Percentiles rank a stretch among this genome's conserved stretches.
Evolutionary conservation across 345 rosid species (phyloP).

Genomic region (Camelina laxa): DNA sequence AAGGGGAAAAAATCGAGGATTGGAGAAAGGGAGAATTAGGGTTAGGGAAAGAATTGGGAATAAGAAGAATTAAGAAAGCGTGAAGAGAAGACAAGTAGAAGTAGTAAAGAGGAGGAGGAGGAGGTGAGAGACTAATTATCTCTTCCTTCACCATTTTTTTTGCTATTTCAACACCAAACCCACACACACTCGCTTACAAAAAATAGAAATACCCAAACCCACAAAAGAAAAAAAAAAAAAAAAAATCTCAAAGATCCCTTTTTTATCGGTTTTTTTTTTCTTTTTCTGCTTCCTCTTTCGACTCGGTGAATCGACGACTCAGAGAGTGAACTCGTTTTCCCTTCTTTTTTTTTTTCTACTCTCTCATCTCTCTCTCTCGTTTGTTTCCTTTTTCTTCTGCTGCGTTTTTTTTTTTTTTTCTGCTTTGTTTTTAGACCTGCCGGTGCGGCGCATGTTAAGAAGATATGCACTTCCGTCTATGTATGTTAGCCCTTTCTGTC

Average conservation of each 20-base stretch:
- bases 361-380: constrained; percentile 27
- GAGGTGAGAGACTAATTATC: constrained; percentile 58
- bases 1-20: constrained; percentile 23
- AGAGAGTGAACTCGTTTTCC: constrained; percentile 18
- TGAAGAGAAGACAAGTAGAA: constrained; percentile 27
- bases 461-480: neutral
- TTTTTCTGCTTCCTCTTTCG: constrained; percentile 12
- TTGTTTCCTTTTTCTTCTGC: constrained; percentile 24
- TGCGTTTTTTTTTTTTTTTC: constrained; percentile 14
- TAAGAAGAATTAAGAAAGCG: constrained; percentile 22
- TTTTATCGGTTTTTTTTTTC: constrained; percentile 29
- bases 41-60: constrained; percentile 45
- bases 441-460: constrained; percentile 41
- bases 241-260: constrained; percentile 41
- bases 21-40: constrained; percentile 46
- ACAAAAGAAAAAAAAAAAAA: neutral
- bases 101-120: constrained; percentile 27
- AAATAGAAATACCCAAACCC: neutral
- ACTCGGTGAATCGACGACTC: constrained; percentile 47
- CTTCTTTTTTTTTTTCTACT: neutral
- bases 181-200: constrained; percentile 14
- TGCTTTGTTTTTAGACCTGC: neutral
- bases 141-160: constrained; percentile 67
- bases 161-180: constrained; percentile 71
- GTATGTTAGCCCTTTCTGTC: constrained; percentile 37